Conservation (phyloP, 805 yeast species). For the Myxozyma neglecta region DNA sequence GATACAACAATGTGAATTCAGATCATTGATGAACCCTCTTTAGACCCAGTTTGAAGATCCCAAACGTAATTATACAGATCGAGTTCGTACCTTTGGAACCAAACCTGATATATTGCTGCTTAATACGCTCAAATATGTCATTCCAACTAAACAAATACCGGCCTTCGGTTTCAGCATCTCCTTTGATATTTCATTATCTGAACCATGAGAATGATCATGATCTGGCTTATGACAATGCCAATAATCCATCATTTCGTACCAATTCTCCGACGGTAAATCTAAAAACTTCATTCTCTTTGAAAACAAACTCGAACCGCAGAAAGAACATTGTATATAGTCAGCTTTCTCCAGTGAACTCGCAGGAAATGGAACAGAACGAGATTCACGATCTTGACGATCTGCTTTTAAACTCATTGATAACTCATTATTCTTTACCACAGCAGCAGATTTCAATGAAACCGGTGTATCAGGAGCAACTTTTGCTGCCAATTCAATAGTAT, state of each 20-base stretch:
- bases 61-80: neutral
- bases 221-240: constrained; percentile 86
- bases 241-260: constrained; percentile 95
- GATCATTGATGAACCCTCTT: constrained; percentile 24
- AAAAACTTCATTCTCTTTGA: constrained; percentile 29
- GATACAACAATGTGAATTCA: constrained; percentile 15
- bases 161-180: constrained; percentile 17
- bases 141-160: constrained; percentile 16
- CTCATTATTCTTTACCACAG: neutral
- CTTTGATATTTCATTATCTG: neutral
- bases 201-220: constrained; percentile 12
- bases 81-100: neutral
- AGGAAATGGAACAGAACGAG: constrained; percentile 2
- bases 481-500: constrained; percentile 11
- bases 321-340: constrained; percentile 8
- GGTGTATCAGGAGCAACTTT: constrained; percentile 18
- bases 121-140: neutral
- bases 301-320: constrained; percentile 10
- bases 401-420: constrained; percentile 13
- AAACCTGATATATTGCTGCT: neutral
- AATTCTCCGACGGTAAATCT: constrained; percentile 85
- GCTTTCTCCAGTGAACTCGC: constrained; percentile 9
- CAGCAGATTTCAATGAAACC: neutral
- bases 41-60: constrained; percentile 9
- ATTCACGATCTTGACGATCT: constrained; percentile 1